A percentile compares a stretch with the other conserved stretches of the same genome.
Evolutionary conservation across 164 flowering plant genomes (phyloP).

Genomic region (Protea cynaroides): DNA sequence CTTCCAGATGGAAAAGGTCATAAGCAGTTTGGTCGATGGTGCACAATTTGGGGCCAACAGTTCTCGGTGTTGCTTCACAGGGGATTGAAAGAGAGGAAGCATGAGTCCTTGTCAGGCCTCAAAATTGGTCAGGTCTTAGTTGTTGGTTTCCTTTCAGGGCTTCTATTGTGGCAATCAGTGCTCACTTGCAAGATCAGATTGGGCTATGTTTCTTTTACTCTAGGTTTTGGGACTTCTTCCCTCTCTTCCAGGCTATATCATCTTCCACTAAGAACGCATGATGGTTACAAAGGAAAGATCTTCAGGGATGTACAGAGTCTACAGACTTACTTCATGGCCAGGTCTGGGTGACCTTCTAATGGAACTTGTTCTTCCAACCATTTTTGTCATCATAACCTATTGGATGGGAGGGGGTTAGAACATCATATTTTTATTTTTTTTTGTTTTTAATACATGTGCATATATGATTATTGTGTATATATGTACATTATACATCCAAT

Average conservation of each 20-base stretch:
- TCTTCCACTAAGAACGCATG: constrained; percentile 64
- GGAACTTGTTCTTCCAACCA: constrained; percentile 74
- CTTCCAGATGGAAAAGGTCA: constrained; percentile 6
- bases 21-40: constrained; percentile 32
- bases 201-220: constrained; percentile 66
- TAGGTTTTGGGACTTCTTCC: constrained; percentile 64
- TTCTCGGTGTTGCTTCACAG: constrained; percentile 44
- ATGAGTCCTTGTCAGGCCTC: constrained; percentile 42
- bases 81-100: constrained; percentile 48
- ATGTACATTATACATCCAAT: too few species aligned
- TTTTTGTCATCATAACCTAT: constrained; percentile 46
- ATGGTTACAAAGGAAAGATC: constrained; percentile 65
- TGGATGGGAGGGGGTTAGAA: constrained; percentile 93
- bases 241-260: constrained; percentile 61
- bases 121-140: constrained; percentile 36
- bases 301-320: constrained; percentile 69
- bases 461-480: too few species aligned
- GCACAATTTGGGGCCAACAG: constrained; percentile 63
- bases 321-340: constrained; percentile 65
- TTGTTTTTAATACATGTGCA: too few species aligned
- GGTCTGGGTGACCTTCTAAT: constrained; percentile 59
- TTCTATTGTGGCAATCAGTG: constrained; percentile 53
- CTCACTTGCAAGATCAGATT: constrained; percentile 51
- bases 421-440: too few species aligned
- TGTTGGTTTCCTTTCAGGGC: constrained; percentile 36